Conservation (phyloP, 2,329 filamentous ascomycete genomes). For the Didymella pinodella region DNA sequence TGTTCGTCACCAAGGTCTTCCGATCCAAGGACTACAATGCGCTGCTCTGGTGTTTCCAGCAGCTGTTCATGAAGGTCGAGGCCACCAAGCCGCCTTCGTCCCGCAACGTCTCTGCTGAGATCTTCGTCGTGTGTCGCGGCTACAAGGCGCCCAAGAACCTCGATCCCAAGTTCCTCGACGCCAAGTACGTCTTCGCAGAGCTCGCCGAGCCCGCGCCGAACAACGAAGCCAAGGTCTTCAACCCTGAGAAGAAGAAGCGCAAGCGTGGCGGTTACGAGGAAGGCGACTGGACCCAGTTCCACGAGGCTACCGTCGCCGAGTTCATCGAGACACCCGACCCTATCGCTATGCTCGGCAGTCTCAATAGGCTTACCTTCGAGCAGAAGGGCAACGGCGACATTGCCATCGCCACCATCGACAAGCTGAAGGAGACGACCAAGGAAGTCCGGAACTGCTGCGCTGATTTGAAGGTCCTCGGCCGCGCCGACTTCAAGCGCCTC, state of each 20-base stretch:
- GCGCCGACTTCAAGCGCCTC: slow-evolving; percentile 92
- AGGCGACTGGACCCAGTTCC: slow-evolving; percentile 90
- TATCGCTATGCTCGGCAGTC: slow-evolving; percentile 85
- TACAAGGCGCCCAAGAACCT: slow-evolving; percentile 95
- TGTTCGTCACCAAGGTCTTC: slow-evolving; percentile 97
- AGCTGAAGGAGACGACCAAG: slow-evolving; percentile 72
- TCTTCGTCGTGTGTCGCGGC: slow-evolving; percentile 95
- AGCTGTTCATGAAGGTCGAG: slow-evolving; percentile 93
- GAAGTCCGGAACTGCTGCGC: slow-evolving; percentile 68
- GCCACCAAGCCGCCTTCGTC: slow-evolving; percentile 97
- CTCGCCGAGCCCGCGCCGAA: slow-evolving; percentile 85
- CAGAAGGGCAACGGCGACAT: slow-evolving; percentile 81
- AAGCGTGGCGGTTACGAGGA: slow-evolving; percentile 98
- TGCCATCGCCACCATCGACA: slow-evolving; percentile 83
- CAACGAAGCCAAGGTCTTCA: slow-evolving; percentile 97
- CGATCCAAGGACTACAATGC: slow-evolving; percentile 96
- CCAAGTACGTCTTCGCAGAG: slow-evolving; percentile 90
- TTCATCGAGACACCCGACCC: slow-evolving; percentile 95
- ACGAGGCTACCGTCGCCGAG: slow-evolving; percentile 85
- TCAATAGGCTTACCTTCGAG: slow-evolving; percentile 84
- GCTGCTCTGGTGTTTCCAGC: slow-evolving; percentile 95
- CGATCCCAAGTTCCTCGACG: slow-evolving; percentile 91
- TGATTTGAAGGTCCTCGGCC: slow-evolving; percentile 84
- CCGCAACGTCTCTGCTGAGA: slow-evolving; percentile 95
- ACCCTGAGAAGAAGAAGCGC: slow-evolving; percentile 95